These are phyloP conservation scores for Musa beccarii DNA, from an alignment of 176 grass and related monocot genomes.

Conservation along the genomic window DNA sequence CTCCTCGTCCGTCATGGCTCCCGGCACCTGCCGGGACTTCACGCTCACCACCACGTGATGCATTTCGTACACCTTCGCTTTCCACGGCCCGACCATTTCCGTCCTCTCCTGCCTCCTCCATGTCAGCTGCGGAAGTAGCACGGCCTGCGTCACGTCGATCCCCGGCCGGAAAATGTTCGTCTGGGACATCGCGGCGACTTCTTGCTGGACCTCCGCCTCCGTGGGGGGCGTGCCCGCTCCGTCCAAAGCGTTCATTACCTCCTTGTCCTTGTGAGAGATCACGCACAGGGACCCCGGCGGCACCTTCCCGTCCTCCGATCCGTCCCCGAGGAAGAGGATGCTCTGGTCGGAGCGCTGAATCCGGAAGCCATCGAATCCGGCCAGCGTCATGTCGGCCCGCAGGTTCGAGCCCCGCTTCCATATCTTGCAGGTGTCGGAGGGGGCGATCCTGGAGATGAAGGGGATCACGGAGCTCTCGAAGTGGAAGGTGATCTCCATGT, in stretches of 20 bases:
- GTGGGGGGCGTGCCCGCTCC: conserved; percentile 48
- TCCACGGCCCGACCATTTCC: conserved; percentile 73
- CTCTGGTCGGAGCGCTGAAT: conserved; percentile 94
- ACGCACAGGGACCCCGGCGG: conserved; percentile 68
- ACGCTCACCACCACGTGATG: conserved; percentile 88
- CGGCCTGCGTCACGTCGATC: conserved; percentile 81
- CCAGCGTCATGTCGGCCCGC: conserved; percentile 86
- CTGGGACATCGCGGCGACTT: conserved; percentile 73
- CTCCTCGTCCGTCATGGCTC: conserved; percentile 87
- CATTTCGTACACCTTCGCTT: conserved; percentile 94
- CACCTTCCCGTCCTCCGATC: conserved; percentile 70
- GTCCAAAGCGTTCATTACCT: conserved; percentile 75
- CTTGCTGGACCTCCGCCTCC: conserved; percentile 66
- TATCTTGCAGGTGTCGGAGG: conserved; percentile 88
- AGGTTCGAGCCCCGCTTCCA: conserved; percentile 96
- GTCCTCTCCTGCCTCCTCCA: conserved; percentile 78
- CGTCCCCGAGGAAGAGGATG: conserved; percentile 80
- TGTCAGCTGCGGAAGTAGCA: conserved; percentile 77
- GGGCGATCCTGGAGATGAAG: conserved; percentile 87
- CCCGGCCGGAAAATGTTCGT: conserved; percentile 90
- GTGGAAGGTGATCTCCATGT: conserved; percentile 99
- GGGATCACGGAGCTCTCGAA: conserved; percentile 99
- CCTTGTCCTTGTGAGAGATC: conserved; percentile 92
- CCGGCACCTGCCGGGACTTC: conserved; percentile 76
- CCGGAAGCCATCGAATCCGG: conserved; percentile 86